Conservation (phyloP, 2,329 filamentous ascomycete species). For the Hypoxylon sp. region DNA sequence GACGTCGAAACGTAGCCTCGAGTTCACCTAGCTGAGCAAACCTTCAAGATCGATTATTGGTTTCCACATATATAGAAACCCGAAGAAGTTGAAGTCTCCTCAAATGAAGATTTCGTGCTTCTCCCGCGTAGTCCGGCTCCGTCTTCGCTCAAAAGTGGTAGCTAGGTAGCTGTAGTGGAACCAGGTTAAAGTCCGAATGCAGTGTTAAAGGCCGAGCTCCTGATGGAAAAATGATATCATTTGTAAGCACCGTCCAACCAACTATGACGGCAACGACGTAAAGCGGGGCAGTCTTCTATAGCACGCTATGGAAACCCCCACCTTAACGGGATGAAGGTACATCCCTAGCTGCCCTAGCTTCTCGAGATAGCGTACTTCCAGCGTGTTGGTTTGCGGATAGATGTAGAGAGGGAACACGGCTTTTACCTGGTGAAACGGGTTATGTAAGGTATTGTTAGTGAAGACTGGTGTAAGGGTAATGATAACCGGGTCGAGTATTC, state of each 20-base stretch:
- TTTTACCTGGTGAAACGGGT: slow-evolving; percentile 35
- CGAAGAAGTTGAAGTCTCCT: neutral
- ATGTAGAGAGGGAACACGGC: slow-evolving; percentile 1
- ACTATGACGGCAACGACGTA: slow-evolving; percentile 49
- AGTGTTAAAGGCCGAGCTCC: slow-evolving; percentile 37
- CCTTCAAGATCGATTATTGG: neutral
- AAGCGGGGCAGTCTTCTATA: slow-evolving; percentile 46
- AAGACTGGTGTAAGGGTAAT: slow-evolving; percentile 14
- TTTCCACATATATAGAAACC: neutral
- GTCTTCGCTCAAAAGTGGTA: slow-evolving; percentile 23
- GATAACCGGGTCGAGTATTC: slow-evolving; percentile 24
- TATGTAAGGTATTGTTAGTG: slow-evolving; percentile 39
- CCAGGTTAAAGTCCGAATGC: slow-evolving; percentile 38
- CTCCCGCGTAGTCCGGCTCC: slow-evolving; percentile 22
- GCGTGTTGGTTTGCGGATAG: slow-evolving; percentile 7
- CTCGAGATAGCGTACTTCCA: slow-evolving; percentile 29
- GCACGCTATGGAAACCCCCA: slow-evolving; percentile 33
- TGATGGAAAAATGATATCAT: slow-evolving; percentile 51
- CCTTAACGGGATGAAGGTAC: slow-evolving; percentile 24
- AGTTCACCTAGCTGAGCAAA: neutral
- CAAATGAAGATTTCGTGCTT: neutral
- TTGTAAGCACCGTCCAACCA: slow-evolving; percentile 48
- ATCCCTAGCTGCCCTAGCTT: slow-evolving; percentile 11
- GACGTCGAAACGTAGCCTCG: neutral
- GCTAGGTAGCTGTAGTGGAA: slow-evolving; percentile 13